These are phyloP conservation scores for Limtongia smithiae DNA, from an alignment of 805 yeast genomes.

Conservation along the genomic window DNA sequence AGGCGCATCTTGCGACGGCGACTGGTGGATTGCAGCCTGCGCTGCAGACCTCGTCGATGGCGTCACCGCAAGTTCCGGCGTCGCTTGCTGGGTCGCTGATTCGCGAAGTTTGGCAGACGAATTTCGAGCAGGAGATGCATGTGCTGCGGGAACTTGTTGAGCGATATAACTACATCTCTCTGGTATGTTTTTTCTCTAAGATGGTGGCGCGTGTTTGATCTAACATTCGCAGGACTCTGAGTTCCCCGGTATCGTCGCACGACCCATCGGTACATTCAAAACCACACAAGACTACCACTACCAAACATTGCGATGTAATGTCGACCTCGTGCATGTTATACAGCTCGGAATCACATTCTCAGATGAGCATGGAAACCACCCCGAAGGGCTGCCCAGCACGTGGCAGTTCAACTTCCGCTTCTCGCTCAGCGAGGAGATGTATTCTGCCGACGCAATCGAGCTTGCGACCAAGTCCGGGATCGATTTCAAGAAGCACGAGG, in stretches of 20 bases:
- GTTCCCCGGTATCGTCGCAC: slow-evolving; percentile 91
- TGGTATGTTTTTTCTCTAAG: slow-evolving; percentile 46
- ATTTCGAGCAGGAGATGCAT: slow-evolving; percentile 42
- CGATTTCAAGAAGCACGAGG: slow-evolving; percentile 69
- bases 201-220: slow-evolving; percentile 49
- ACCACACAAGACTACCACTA: slow-evolving; percentile 90
- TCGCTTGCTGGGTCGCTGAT: slow-evolving; percentile 22
- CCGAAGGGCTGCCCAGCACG: slow-evolving; percentile 66
- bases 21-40: slow-evolving; percentile 21
- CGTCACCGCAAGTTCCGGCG: slow-evolving; percentile 18
- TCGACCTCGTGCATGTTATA: slow-evolving; percentile 78
- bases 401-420: slow-evolving; percentile 96
- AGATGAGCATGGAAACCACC: slow-evolving; percentile 65
- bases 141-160: slow-evolving; percentile 39
- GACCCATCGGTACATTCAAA: slow-evolving; percentile 92
- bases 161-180: slow-evolving; percentile 40
- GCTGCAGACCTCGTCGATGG: slow-evolving; percentile 22
- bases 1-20: slow-evolving; percentile 4
- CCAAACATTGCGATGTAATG: slow-evolving; percentile 88
- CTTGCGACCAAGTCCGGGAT: slow-evolving; percentile 77
- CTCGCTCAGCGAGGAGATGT: slow-evolving; percentile 72
- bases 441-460: slow-evolving; percentile 77
- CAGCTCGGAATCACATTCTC: slow-evolving; percentile 80
- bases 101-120: slow-evolving; percentile 43
- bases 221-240: slow-evolving; percentile 71